Conservation (phyloP, 75 land plant species). For the Sequoiadendron giganteum region DNA sequence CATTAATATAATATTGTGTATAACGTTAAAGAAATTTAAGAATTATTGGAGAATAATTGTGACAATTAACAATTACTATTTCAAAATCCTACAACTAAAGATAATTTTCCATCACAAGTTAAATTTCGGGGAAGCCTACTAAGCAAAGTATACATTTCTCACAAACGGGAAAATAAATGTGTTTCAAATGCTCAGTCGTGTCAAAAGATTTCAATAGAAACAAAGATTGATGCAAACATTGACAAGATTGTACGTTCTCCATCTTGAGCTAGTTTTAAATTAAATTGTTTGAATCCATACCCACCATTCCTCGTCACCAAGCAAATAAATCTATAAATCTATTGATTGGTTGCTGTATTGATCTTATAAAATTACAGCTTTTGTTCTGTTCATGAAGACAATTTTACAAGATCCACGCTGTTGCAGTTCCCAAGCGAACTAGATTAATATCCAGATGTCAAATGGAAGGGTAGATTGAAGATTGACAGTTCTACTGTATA, state of each 20-base stretch:
- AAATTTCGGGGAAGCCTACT: background rate
- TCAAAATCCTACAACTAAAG: background rate
- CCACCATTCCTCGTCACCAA: background rate
- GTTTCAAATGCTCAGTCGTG: background rate
- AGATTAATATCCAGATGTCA: background rate
- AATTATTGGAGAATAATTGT: background rate
- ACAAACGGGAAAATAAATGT: background rate
- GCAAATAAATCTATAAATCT: background rate
- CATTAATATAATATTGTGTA: background rate
- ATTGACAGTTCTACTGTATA: background rate
- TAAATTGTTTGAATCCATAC: background rate
- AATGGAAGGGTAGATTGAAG: background rate
- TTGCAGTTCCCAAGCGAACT: background rate
- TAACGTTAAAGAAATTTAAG: background rate
- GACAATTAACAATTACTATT: background rate
- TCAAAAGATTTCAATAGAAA: background rate
- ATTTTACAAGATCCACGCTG: background rate
- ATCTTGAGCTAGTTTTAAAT: background rate
- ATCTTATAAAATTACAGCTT: background rate
- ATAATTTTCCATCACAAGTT: background rate
- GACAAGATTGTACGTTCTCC: background rate
- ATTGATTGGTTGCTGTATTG: background rate
- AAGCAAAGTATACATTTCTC: background rate
- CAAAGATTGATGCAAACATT: background rate
- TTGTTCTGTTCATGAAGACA: background rate